phyloP scores from a whole-genome alignment of 1,139 yeast genomes.

The Geotrichum restrictum region DNA sequence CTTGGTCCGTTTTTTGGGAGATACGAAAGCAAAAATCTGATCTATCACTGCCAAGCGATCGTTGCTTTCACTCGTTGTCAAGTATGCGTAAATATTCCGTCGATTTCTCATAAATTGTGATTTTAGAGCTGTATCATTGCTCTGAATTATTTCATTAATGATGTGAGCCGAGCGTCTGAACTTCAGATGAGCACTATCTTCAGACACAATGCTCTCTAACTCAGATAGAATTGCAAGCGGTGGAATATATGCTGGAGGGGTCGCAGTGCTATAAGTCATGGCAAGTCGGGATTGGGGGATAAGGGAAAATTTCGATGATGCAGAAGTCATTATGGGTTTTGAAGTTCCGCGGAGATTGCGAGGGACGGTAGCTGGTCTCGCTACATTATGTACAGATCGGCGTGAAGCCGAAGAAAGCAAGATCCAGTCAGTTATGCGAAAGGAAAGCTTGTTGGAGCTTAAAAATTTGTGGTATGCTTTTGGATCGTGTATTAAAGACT shows the following conservation, averaged over 20 bases:
- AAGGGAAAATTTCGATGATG: neutral
- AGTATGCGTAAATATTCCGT: conserved; percentile 8
- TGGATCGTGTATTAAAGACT: conserved; percentile 13
- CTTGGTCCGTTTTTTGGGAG: conserved; percentile 14
- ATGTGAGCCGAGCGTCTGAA: neutral
- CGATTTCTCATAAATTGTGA: conserved; percentile 8
- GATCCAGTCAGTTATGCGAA: conserved; percentile 17
- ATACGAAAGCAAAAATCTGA: conserved; percentile 3
- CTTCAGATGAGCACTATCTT: neutral
- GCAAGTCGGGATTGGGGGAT: neutral
- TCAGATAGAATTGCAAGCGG: neutral
- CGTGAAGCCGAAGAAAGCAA: neutral
- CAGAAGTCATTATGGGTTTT: neutral
- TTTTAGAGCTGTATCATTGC: neutral
- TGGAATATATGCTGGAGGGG: neutral
- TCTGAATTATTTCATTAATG: neutral
- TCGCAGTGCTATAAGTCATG: neutral
- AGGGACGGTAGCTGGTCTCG: neutral
- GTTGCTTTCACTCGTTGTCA: neutral
- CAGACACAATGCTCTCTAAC: neutral
- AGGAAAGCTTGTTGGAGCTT: conserved; percentile 14
- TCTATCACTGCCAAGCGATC: conserved; percentile 5
- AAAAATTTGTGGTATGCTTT: conserved; percentile 12
- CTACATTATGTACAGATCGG: neutral
- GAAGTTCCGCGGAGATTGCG: neutral